Evolutionary conservation across 2,329 filamentous ascomycete species (phyloP).

Genomic region (Diplodia sapinea): DNA sequence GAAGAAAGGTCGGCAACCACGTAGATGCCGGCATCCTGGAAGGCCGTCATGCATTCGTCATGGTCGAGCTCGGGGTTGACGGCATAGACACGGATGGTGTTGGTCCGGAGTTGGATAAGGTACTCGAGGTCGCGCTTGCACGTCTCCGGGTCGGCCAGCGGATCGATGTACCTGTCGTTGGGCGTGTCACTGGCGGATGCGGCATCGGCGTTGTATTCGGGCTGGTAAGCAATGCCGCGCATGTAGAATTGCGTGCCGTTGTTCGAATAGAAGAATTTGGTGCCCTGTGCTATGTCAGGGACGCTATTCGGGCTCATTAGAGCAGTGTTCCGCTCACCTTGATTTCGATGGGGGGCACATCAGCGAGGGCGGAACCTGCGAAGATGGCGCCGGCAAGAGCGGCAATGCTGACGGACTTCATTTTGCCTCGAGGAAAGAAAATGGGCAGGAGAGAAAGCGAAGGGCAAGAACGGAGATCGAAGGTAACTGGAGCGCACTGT

Average conservation of each 20-base stretch:
- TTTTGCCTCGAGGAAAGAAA: slow-evolving; percentile 47
- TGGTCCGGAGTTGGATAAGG: slow-evolving; percentile 79
- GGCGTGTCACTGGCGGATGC: slow-evolving; percentile 56
- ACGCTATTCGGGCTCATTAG: slow-evolving; percentile 22
- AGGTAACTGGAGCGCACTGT: background rate
- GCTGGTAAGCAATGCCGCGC: slow-evolving; percentile 93
- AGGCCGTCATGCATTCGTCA: slow-evolving; percentile 79
- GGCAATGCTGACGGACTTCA: slow-evolving; percentile 60
- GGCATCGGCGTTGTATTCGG: slow-evolving; percentile 64
- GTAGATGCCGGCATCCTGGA: slow-evolving; percentile 89
- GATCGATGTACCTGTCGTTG: slow-evolving; percentile 70
- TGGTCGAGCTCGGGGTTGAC: slow-evolving; percentile 82
- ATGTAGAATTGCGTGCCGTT: slow-evolving; percentile 78
- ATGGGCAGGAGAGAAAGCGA: background rate
- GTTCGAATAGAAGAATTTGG: slow-evolving; percentile 89
- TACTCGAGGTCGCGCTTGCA: slow-evolving; percentile 89
- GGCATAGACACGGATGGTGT: slow-evolving; percentile 94
- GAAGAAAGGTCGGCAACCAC: slow-evolving; percentile 89
- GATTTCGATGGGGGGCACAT: slow-evolving; percentile 69
- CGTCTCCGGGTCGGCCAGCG: slow-evolving; percentile 71
- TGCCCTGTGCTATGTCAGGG: slow-evolving; percentile 57
- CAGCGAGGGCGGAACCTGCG: slow-evolving; percentile 52
- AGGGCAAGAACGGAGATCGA: background rate
- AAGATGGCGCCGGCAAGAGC: slow-evolving; percentile 61
- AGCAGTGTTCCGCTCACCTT: slow-evolving; percentile 61